Evolutionary conservation across 176 grass and related monocot species (phyloP), one percentile per base, ranked within the genome.

Genomic region (Hordeum marinum): DNA sequence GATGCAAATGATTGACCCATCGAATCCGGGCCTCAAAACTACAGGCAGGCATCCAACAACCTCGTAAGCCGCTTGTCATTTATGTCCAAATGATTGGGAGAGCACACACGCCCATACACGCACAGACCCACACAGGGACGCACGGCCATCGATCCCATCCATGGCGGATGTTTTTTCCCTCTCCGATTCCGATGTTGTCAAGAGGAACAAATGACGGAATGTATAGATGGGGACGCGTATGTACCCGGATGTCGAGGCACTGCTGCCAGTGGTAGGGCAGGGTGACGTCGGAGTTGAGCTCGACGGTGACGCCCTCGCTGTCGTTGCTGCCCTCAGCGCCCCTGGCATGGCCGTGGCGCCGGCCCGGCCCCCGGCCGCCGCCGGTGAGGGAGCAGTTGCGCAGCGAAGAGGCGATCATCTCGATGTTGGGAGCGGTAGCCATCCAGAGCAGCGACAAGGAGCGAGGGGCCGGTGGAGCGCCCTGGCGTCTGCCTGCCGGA

Each of bases 221-320:
- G 50, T 50, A 17, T 50, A 50, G 67, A 72, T 72, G 34, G 55
- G 25, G 21, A 41, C 7, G 39, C 37, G 50, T 17, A 84, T 82
- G 31, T 95, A 98, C 96, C 89, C 89, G 90, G 81, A 98, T 90
- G 88, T 98, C 96, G 72, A 98, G 96, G 74, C 96, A 98, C 83
- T 98, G 96, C 83, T 98, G 93, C 96, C 96, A 98, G 76, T 95
- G 89, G 91, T 90, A 95, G 55, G 96, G 96, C 54, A 98, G 89
- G n/a, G 96, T 80, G 54, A 92, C 75, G 11, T 95, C 89, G 71
- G 93, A 98, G 93, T 98, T 98, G 72, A 98, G 89, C 89, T 95
- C 96, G 63, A 98, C 93, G 42, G 93, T 90, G 80, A 92, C 82
- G 34, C 72, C 67, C 48, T 86, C 74, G 85, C 85, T 88, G 68